Percentiles rank a stretch among this genome's conserved stretches.
These are phyloP conservation scores for Penicillium paxilli DNA, from an alignment of 495 filamentous ascomycete species.

Conservation along the genomic window DNA sequence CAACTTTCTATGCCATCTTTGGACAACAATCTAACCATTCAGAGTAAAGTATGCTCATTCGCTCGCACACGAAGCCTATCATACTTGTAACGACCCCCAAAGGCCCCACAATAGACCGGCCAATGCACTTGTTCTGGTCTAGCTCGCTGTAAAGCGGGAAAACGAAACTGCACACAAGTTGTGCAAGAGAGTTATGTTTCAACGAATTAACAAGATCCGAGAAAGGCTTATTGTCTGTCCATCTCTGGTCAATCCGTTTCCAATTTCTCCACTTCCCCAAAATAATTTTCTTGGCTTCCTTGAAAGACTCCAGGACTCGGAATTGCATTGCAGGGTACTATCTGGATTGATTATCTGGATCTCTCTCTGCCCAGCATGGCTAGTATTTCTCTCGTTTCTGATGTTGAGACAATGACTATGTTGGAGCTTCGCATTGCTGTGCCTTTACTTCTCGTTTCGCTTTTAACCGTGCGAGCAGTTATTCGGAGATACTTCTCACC, in stretches of 20 bases:
- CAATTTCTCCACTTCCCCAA: no score
- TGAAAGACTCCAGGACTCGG: no score
- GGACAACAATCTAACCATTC: not conserved
- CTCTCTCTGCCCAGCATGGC: no score
- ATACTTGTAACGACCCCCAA: not conserved
- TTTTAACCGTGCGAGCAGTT: slow-evolving; percentile 5
- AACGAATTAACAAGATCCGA: not conserved
- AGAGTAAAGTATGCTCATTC: not conserved
- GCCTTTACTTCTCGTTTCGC: not conserved
- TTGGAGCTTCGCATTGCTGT: not conserved
- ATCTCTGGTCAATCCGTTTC: not conserved
- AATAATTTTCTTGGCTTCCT: no score
- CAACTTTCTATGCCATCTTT: no score
- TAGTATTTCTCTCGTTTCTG: not conserved
- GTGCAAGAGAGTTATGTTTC: not conserved
- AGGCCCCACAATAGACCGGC: not conserved
- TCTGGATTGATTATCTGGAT: no score
- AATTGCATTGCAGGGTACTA: no score
- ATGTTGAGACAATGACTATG: not conserved
- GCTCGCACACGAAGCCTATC: not conserved
- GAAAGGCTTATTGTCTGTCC: no score
- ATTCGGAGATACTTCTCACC: slow-evolving; percentile 22
- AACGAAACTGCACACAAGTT: not conserved
- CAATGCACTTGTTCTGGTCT: not conserved
- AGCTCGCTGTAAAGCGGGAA: not conserved